Conservation (phyloP, 495 filamentous ascomycete species). For the Tuber melanosporum region DNA sequence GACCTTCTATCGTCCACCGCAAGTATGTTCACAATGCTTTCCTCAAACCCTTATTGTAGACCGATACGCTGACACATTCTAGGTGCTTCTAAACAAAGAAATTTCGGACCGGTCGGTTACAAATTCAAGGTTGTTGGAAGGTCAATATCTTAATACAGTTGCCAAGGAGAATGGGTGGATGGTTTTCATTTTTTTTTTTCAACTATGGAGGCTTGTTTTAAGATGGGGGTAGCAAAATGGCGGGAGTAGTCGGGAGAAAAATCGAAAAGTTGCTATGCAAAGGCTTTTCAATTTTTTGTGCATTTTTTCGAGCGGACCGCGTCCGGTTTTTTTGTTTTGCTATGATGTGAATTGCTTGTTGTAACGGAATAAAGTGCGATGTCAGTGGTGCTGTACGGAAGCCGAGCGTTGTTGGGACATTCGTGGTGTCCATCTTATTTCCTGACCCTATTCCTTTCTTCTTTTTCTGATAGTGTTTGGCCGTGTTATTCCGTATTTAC, state of each 20-base stretch:
- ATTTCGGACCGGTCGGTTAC: conserved; percentile 19
- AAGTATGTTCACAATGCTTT: conserved; percentile 56
- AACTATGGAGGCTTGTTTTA: conserved; percentile 8
- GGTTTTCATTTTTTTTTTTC: conserved; percentile 12
- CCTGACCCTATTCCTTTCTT: background rate
- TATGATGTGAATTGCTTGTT: conserved; percentile 33
- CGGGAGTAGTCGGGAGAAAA: conserved; percentile 12
- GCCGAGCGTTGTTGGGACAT: conserved; percentile 10
- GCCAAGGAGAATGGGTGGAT: conserved; percentile 7
- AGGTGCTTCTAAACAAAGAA: conserved; percentile 42
- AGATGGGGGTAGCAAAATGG: conserved; percentile 16
- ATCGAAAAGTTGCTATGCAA: conserved; percentile 28
- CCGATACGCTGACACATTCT: conserved; percentile 13
- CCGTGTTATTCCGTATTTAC: background rate
- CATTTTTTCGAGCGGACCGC: conserved; percentile 16
- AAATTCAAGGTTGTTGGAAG: conserved; percentile 23
- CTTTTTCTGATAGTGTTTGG: background rate
- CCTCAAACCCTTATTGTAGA: background rate
- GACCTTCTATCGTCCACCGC: conserved; percentile 98
- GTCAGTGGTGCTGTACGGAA: background rate
- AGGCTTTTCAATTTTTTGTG: conserved; percentile 26
- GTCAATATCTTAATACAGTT: conserved; percentile 33
- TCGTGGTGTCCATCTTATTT: conserved; percentile 16
- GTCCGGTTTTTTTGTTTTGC: conserved; percentile 30
- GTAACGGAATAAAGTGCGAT: conserved; percentile 42